These are phyloP conservation scores for Cenchrus americanus DNA, from an alignment of 176 grass and related monocot genomes.

Conservation along the genomic window DNA sequence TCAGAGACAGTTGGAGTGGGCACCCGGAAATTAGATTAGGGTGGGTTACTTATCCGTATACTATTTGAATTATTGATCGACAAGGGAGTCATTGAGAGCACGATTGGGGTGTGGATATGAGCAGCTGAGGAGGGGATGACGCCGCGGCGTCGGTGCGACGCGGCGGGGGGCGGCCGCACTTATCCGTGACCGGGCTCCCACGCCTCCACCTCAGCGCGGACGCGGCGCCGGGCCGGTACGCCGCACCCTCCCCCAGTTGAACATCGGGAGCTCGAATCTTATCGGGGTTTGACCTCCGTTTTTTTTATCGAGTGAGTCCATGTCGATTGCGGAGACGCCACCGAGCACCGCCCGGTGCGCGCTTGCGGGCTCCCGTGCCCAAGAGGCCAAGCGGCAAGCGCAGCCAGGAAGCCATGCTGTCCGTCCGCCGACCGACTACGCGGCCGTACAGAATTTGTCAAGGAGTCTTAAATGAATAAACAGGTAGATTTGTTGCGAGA, in stretches of 20 bases:
- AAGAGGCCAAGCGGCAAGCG: background rate
- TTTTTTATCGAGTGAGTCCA: background rate
- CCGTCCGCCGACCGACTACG: too few species aligned
- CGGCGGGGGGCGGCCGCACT: constrained; percentile 59
- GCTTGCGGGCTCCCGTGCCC: background rate
- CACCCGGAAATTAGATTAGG: background rate
- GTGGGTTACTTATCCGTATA: background rate
- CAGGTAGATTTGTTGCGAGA: too few species aligned
- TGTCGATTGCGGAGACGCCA: background rate
- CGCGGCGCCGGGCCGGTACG: constrained; percentile 16
- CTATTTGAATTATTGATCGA: background rate
- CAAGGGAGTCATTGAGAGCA: background rate
- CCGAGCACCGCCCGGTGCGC: background rate
- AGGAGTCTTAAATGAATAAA: too few species aligned
- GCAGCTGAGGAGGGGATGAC: background rate
- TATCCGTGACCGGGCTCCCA: constrained; percentile 37
- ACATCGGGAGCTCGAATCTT: background rate
- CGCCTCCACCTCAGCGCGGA: constrained; percentile 31
- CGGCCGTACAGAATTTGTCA: too few species aligned
- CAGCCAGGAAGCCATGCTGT: background rate
- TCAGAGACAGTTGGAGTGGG: background rate
- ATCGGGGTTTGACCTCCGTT: background rate
- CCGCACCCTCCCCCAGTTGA: background rate
- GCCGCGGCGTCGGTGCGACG: constrained; percentile 53
- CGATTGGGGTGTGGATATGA: background rate